A percentile compares a stretch with the other conserved stretches of the same genome.
Conservation (phyloP, 2,329 filamentous ascomycete genomes). For the Apiospora marii region DNA sequence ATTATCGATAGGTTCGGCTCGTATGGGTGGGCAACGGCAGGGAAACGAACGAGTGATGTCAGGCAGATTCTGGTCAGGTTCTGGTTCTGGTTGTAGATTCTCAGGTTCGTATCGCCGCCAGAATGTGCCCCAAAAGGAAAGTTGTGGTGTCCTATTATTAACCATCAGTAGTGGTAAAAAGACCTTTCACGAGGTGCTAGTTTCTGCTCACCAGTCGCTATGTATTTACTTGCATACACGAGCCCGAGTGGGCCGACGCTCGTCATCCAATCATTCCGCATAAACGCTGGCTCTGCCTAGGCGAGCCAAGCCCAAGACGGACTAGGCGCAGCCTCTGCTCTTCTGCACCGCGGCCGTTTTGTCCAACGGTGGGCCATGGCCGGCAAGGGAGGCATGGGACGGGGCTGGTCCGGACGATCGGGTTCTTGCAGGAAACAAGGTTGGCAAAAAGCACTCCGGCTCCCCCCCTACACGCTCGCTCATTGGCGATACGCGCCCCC, state of each 20-base stretch:
- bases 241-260: conserved; percentile 5
- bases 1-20: neutral
- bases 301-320: conserved; percentile 2
- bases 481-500: conserved; percentile 19
- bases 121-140: neutral
- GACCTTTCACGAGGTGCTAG: conserved; percentile 15
- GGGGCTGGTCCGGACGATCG: conserved; percentile 18
- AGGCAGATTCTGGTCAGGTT: conserved; percentile 2
- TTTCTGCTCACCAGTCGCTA: conserved; percentile 7
- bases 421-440: conserved; percentile 21
- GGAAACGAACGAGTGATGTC: conserved; percentile 7
- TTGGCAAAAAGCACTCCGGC: conserved; percentile 2
- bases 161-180: neutral
- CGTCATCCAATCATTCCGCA: conserved; percentile 9
- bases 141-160: conserved; percentile 21
- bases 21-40: neutral
- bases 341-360: conserved; percentile 18
- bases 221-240: conserved; percentile 20
- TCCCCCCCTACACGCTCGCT: neutral
- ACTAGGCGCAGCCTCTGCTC: neutral
- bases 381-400: conserved; percentile 9
- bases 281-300: conserved; percentile 11
- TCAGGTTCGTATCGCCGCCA: conserved; percentile 11
- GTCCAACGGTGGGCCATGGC: conserved; percentile 15
- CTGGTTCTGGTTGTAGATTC: neutral